Conservation (phyloP, 140 eudicot species). For the Flaveria floridana region DNA sequence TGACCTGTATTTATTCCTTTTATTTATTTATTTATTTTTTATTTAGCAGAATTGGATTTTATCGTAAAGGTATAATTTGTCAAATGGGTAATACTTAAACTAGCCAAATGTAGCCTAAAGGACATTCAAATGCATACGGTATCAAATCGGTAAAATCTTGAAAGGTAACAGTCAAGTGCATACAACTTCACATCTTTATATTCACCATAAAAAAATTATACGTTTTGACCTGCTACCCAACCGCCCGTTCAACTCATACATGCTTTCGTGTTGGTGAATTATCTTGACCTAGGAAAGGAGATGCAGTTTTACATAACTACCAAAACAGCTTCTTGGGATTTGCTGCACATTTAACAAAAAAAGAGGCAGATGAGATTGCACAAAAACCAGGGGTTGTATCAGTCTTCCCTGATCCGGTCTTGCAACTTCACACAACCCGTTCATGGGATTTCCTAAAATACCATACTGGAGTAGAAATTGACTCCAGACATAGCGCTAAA, state of each 20-base stretch:
- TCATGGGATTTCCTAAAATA: slow-evolving; percentile 80
- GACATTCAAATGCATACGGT: neutral
- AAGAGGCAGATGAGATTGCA: slow-evolving; percentile 59
- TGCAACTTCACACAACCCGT: slow-evolving; percentile 74
- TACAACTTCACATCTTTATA: neutral
- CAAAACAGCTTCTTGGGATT: slow-evolving; percentile 71
- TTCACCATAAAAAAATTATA: neutral
- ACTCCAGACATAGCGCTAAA: slow-evolving; percentile 13
- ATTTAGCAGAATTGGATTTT: no score
- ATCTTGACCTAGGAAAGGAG: slow-evolving; percentile 41
- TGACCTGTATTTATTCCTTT: neutral
- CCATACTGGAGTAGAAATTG: slow-evolving; percentile 39
- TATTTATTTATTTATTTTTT: no score
- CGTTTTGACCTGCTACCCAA: neutral
- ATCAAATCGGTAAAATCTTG: neutral
- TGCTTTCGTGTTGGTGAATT: slow-evolving; percentile 1
- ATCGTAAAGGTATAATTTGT: neutral
- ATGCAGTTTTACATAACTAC: slow-evolving; percentile 56
- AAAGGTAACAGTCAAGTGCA: neutral
- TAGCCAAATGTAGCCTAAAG: neutral
- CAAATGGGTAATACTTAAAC: neutral
- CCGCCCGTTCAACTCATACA: neutral
- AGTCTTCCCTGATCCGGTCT: slow-evolving; percentile 62
- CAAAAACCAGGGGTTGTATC: slow-evolving; percentile 71
- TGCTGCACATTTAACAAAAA: slow-evolving; percentile 63